Conservation (phyloP, 78 protist genomes). For the Pigoraptor vietnamica region DNA sequence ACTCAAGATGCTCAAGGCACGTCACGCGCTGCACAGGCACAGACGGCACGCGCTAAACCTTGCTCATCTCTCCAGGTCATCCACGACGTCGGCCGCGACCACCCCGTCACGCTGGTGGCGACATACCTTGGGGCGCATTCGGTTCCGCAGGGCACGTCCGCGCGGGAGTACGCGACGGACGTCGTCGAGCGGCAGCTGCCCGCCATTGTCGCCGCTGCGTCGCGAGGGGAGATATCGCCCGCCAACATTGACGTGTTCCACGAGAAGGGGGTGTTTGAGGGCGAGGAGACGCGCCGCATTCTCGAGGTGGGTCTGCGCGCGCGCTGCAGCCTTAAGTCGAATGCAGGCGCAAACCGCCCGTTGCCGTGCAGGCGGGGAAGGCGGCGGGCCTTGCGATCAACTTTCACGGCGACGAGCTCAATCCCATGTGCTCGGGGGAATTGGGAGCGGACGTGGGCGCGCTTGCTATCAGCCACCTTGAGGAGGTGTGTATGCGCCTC, state of each 20-base stretch:
- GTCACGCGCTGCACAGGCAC: not conserved
- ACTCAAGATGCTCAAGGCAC: slow-evolving; percentile 75
- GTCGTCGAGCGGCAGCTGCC: slow-evolving; percentile 67
- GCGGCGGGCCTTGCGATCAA: slow-evolving; percentile 57
- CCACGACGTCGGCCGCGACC: slow-evolving; percentile 24
- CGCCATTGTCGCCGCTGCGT: slow-evolving; percentile 22
- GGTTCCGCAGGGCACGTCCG: slow-evolving; percentile 58
- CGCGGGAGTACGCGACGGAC: slow-evolving; percentile 40
- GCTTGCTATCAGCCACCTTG: slow-evolving; percentile 70
- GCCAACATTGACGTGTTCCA: slow-evolving; percentile 68
- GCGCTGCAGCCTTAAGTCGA: too few relatives aligned
- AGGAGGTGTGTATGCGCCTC: slow-evolving; percentile 44
- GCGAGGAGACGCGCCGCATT: slow-evolving; percentile 43
- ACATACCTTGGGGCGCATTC: slow-evolving; percentile 85
- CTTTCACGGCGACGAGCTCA: slow-evolving; percentile 84
- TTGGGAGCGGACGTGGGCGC: slow-evolving; percentile 66
- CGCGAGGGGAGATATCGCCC: slow-evolving; percentile 38
- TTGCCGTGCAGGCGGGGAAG: slow-evolving; percentile 49
- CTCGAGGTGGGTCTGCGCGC: not conserved
- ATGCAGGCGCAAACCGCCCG: too few relatives aligned
- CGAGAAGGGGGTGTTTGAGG: slow-evolving; percentile 67
- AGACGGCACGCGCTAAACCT: too few relatives aligned
- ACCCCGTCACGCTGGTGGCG: slow-evolving; percentile 47
- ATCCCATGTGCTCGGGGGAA: slow-evolving; percentile 52
- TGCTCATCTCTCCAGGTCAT: too few relatives aligned